A percentile compares a stretch with the other conserved stretches of the same genome.
Conservation (phyloP, 768 basidiomycete genomes). For the Saitozyma podzolica region DNA sequence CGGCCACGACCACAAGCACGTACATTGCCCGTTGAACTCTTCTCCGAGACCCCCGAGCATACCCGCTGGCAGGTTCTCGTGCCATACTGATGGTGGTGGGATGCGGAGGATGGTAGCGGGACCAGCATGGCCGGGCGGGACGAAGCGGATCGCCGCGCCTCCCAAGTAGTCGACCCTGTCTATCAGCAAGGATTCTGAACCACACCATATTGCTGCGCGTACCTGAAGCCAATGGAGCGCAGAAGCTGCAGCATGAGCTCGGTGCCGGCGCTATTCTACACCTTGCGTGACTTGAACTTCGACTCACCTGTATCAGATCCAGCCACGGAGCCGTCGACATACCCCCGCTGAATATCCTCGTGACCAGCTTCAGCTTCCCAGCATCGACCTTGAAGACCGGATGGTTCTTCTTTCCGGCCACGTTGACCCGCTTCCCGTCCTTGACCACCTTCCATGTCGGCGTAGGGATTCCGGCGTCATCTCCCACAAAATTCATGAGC, state of each 20-base stretch:
- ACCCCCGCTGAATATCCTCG: background rate
- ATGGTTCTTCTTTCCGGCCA: background rate
- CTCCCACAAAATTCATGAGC: background rate
- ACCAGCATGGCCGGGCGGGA: constrained; percentile 10
- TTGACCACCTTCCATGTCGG: background rate
- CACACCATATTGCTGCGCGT: background rate
- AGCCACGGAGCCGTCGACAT: background rate
- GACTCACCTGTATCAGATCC: background rate
- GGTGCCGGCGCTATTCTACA: background rate
- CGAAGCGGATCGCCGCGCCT: constrained; percentile 10
- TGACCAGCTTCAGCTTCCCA: background rate
- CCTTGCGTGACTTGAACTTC: too few relatives aligned
- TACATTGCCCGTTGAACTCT: background rate
- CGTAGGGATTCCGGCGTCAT: background rate
- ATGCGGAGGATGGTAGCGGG: constrained; percentile 10
- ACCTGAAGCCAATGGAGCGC: constrained; percentile 14
- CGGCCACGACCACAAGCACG: background rate
- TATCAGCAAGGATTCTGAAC: background rate
- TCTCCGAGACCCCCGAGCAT: background rate
- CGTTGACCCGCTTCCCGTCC: background rate
- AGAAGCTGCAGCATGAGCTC: constrained; percentile 4
- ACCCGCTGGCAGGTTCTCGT: background rate
- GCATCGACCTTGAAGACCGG: background rate
- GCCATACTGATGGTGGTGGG: background rate
- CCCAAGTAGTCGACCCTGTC: constrained; percentile 8